Conservation (phyloP, 352 stramenopile species). For the Pythium pyrilobum region DNA sequence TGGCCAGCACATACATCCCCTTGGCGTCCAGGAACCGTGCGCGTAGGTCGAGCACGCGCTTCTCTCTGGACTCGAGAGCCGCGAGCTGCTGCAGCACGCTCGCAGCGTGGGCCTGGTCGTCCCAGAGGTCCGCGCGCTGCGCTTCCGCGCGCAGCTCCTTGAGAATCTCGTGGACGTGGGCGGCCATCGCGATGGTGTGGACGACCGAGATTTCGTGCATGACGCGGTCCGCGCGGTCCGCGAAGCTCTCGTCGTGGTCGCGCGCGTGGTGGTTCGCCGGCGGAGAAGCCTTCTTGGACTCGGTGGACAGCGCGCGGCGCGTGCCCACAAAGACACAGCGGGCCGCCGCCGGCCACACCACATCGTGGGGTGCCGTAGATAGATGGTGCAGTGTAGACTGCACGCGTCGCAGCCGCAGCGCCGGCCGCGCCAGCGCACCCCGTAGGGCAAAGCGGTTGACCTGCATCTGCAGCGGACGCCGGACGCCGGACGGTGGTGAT, state of each 20-base stretch:
- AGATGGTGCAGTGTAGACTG: no score
- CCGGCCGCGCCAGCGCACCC: no score
- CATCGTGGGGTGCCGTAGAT: no score
- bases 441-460: no score
- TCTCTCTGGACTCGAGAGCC: conserved; percentile 44
- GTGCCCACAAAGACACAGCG: no score
- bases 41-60: conserved; percentile 30
- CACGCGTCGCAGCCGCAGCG: no score
- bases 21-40: conserved; percentile 56
- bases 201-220: conserved; percentile 41
- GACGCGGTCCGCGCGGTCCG: conserved; percentile 26
- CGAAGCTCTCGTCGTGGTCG: conserved; percentile 33
- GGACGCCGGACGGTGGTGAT: no score
- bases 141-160: conserved; percentile 36
- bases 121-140: conserved; percentile 46
- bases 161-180: conserved; percentile 38
- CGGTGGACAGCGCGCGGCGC: not conserved
- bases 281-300: not conserved
- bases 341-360: no score
- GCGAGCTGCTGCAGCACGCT: conserved; percentile 55
- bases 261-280: not conserved
- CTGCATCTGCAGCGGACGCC: no score
- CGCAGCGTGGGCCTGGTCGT: conserved; percentile 47
- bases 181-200: conserved; percentile 36
- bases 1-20: conserved; percentile 48